Conservation (phyloP, 305 asterid species). For the Fraxinus baroniana region DNA sequence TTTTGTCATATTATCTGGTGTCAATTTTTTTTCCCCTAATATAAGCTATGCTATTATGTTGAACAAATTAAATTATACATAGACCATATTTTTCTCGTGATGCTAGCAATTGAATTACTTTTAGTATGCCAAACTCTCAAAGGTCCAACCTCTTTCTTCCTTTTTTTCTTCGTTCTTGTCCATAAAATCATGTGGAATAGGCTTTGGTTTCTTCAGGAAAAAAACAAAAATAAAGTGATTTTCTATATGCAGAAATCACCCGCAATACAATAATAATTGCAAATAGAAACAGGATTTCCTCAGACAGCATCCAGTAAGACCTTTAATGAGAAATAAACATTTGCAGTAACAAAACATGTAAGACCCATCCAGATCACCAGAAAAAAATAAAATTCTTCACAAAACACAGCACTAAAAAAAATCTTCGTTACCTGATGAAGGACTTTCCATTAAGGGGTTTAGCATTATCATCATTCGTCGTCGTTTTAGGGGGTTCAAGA, state of each 20-base stretch:
- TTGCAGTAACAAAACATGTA: background rate
- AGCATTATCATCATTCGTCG: slow-evolving; percentile 45
- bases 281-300: background rate
- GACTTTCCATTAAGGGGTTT: slow-evolving; percentile 86
- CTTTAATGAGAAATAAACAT: background rate
- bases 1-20: background rate
- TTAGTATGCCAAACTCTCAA: slow-evolving; percentile 2
- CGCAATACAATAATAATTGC: slow-evolving; percentile 2
- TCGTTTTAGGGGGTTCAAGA: slow-evolving; percentile 38
- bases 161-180: background rate
- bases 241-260: slow-evolving; percentile 2
- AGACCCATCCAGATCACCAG: slow-evolving; percentile 16
- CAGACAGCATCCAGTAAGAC: background rate
- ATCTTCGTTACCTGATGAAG: slow-evolving; percentile 64
- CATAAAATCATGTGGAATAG: background rate
- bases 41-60: background rate
- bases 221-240: background rate
- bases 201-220: background rate
- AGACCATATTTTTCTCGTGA: background rate
- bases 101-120: slow-evolving; percentile 1
- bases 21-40: background rate
- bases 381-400: background rate
- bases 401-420: slow-evolving; percentile 1
- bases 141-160: slow-evolving; percentile 12
- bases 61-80: background rate